These are phyloP conservation scores for Geoglossum glabrum DNA, from an alignment of 495 filamentous ascomycete genomes.

Conservation along the genomic window DNA sequence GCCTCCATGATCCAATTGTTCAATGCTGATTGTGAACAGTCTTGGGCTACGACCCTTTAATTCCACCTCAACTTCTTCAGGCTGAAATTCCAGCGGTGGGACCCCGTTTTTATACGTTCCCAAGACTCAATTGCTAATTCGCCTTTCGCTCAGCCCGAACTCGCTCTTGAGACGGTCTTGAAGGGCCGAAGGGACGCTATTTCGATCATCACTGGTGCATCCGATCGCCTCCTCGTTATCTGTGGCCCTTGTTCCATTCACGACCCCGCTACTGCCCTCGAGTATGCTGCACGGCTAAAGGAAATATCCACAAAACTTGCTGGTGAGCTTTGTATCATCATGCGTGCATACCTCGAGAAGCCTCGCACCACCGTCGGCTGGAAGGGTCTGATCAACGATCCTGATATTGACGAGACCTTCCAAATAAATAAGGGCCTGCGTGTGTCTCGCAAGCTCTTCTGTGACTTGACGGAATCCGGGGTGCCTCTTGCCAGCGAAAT, in stretches of 20 bases:
- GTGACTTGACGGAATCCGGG: conserved; percentile 63
- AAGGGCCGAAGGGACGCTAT: conserved; percentile 66
- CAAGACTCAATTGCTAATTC: background rate
- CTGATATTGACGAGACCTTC: conserved; percentile 91
- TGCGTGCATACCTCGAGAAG: conserved; percentile 98
- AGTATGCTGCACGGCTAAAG: conserved; percentile 67
- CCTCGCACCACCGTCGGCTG: conserved; percentile 97
- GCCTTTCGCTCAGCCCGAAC: conserved; percentile 3
- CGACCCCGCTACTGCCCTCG: conserved; percentile 70
- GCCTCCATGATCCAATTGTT: background rate
- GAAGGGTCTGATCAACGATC: conserved; percentile 98
- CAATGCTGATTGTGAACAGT: conserved; percentile 29
- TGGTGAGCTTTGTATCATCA: conserved; percentile 75
- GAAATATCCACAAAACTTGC: conserved; percentile 50
- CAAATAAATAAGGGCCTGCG: conserved; percentile 98
- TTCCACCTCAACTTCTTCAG: conserved; percentile 72
- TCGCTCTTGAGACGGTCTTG: conserved; percentile 42
- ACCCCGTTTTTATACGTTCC: conserved; percentile 17
- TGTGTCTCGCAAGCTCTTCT: conserved; percentile 72
- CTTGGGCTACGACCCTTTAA: conserved; percentile 84
- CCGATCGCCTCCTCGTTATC: conserved; percentile 81
- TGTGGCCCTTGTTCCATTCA: conserved; percentile 95
- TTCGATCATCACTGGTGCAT: conserved; percentile 53
- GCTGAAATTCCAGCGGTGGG: conserved; percentile 68
- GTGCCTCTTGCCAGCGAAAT: conserved; percentile 94